Evolutionary conservation across 192 early-diverging fungal species (phyloP), one percentile per base, ranked within the genome.

Genomic region (Funneliformis geosporum): DNA sequence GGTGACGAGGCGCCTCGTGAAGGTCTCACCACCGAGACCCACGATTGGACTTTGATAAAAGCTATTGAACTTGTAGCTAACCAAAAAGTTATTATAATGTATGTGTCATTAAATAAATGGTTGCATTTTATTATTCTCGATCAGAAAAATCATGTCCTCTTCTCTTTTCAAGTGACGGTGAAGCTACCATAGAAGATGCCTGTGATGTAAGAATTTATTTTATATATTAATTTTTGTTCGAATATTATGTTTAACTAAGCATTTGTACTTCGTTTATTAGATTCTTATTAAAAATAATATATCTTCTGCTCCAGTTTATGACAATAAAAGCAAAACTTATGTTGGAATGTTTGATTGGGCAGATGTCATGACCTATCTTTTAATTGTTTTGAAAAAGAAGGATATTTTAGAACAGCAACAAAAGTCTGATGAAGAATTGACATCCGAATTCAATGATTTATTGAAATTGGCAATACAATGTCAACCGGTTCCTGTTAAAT

Each of bases 271-370:
- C 46, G 8, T 72, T 43, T 21, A 12, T 25, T 70, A 86, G 81
- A 81, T 87, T 0, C 85, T 96, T 18, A 90, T 94, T 39, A 80
- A 92, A 78, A 89, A 94, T 76, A 88, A 88, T 64, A 92, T 96
- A 73, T 92, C 92, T 8, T 94, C 94, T 0, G 94, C 94, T 1
- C 95, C 95, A 5, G 89, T 96, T 3, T 95, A 90, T 81, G 93
- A 93, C 61, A 59, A 40, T n/a, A 43, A 62, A 28, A 85, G 77
- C 42, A 88, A 86, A 18, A 83, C 85, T 21, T 96, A 90, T 82
- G 86, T 93, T 21, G 95, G 95, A 46, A 94, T 96, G 93, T 95
- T 96, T 85, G 95, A 96, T 79, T 91, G 80, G 93, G 91, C 72
- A 47, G 95, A 96, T 73, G 81, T 95, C 66, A 92, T 94, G 76